Percentiles rank a stretch among this genome's conserved stretches.
Evolutionary conservation across 495 filamentous ascomycete species (phyloP).

Genomic region (Hypoxylon fragiforme): DNA sequence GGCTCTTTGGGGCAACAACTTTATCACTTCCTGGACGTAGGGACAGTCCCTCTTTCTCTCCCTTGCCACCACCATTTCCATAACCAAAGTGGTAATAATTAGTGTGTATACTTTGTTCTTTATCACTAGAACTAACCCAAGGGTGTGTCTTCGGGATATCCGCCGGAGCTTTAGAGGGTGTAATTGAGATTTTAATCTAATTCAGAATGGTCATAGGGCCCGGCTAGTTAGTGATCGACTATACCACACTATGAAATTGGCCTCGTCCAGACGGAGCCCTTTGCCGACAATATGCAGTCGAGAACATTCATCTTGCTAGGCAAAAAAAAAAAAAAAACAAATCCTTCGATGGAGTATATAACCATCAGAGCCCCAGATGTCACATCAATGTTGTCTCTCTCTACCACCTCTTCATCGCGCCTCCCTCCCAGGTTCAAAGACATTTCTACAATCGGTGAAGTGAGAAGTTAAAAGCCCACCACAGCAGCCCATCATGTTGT

Average conservation of each 20-base stretch:
- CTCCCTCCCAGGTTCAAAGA: slow-evolving; percentile 26
- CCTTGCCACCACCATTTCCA: slow-evolving; percentile 18
- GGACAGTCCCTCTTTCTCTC: slow-evolving; percentile 5
- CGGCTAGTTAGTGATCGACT: slow-evolving; percentile 33
- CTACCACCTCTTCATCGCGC: slow-evolving; percentile 21
- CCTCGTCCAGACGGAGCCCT: slow-evolving; percentile 26
- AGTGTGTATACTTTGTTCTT: slow-evolving; percentile 1
- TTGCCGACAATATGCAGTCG: slow-evolving; percentile 32
- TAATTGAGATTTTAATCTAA: slow-evolving; percentile 33
- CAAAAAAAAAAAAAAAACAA: no score
- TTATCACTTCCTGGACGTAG: slow-evolving; percentile 8
- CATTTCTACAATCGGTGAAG: no score
- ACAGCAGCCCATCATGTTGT: slow-evolving; percentile 41
- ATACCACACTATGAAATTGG: slow-evolving; percentile 18
- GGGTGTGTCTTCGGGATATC: slow-evolving; percentile 22
- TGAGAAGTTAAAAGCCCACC: slow-evolving; percentile 20
- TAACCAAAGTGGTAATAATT: slow-evolving; percentile 15
- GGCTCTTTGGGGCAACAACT: slow-evolving; percentile 25
- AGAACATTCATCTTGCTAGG: slow-evolving; percentile 16
- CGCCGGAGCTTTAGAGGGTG: slow-evolving; percentile 28
- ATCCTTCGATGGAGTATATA: slow-evolving; percentile 26
- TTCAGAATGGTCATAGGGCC: slow-evolving; percentile 28
- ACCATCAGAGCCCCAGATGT: slow-evolving; percentile 19
- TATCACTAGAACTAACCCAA: slow-evolving; percentile 23
- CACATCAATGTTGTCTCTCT: slow-evolving; percentile 14